Evolutionary conservation across 1,284 basidiomycete genomes (phyloP), one percentile per base, ranked within the genome.

Genomic region (Leucoagaricus sp.): DNA sequence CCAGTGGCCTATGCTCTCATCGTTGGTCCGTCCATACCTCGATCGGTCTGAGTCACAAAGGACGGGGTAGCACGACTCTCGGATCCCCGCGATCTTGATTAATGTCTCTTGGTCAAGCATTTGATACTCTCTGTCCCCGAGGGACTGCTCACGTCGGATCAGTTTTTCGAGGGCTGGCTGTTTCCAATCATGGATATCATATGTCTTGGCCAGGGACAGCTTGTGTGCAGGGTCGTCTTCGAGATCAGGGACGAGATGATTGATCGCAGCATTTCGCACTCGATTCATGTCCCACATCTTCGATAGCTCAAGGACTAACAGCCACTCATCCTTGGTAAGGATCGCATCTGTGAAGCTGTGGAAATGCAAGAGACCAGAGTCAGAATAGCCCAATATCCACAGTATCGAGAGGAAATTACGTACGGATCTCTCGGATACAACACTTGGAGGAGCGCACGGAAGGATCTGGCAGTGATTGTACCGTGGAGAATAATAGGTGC

Each of bases 121-220:
- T 15, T 59, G 53, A 4, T 53, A 56, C 21, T 68, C 67, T 23
- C 47, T 52, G 5, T 44, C 45, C 5, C 44, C 47, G 26, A 66
- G 28, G 0, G 67, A 55, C 26, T 63, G 44, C 19, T 53, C 56
- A 13, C 64, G 61, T 21, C 58, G 60, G 9, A 62, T 56, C 40
- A 67, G 41, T 25, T 44, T 57, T 26, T 62, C 62, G 17, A 67
- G 40, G 15, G 60, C 60, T 1, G 66, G 64, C 4, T 61, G 42
- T 5, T 64, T 44, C 66, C 67, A 68, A n/a, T 58, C 41, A 1
- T 56, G 29, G 4, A 67, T 53, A 0, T 61, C 52, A 47, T 61
- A 63, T 25, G 55, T 49, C 41, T 54, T 58, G 2, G 64, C 61
- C 7, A 67, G 49, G 4, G 52, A 56, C 25, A 61, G 41, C 48